A percentile compares a stretch with the other conserved stretches of the same genome.
phyloP scores from a whole-genome alignment of 2,329 filamentous ascomycete genomes.

The Ophiosphaerella narmari region DNA sequence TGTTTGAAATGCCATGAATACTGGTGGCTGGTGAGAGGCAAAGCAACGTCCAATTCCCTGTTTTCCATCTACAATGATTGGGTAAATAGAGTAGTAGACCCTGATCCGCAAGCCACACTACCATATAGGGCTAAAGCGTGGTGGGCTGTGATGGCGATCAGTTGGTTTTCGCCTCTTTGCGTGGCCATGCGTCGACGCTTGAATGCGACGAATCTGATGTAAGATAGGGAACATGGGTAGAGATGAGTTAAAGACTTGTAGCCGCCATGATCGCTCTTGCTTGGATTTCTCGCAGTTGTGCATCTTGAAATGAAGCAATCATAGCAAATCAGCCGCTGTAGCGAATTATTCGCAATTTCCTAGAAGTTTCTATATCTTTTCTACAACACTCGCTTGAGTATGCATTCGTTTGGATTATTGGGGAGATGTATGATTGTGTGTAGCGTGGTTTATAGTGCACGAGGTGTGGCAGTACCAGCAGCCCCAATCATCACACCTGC shows the following conservation, averaged over 20 bases:
- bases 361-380: constrained; percentile 10
- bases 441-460: constrained; percentile 13
- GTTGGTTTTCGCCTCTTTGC: constrained; percentile 24
- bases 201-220: constrained; percentile 16
- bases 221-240: constrained; percentile 15
- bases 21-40: constrained; percentile 38
- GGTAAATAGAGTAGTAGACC: constrained; percentile 15
- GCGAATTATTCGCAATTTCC: constrained; percentile 4
- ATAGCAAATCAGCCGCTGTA: constrained; percentile 15
- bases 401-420: constrained; percentile 31
- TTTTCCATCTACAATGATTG: constrained; percentile 12
- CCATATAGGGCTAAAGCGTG: constrained; percentile 16
- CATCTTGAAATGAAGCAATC: constrained; percentile 18
- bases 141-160: constrained; percentile 30
- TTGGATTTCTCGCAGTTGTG: constrained; percentile 5
- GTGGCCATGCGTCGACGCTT: constrained; percentile 8
- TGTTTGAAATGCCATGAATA: constrained; percentile 18
- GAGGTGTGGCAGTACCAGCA: constrained; percentile 16
- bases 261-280: constrained; percentile 10
- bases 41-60: constrained; percentile 13
- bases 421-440: constrained; percentile 15
- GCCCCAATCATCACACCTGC: constrained; percentile 35
- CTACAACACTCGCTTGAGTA: constrained; percentile 21
- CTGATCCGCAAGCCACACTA: constrained; percentile 28
- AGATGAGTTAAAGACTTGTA: constrained; percentile 19